phyloP scores from a whole-genome alignment of 495 filamentous ascomycete genomes.

The Thermothielavioides terrestris region DNA sequence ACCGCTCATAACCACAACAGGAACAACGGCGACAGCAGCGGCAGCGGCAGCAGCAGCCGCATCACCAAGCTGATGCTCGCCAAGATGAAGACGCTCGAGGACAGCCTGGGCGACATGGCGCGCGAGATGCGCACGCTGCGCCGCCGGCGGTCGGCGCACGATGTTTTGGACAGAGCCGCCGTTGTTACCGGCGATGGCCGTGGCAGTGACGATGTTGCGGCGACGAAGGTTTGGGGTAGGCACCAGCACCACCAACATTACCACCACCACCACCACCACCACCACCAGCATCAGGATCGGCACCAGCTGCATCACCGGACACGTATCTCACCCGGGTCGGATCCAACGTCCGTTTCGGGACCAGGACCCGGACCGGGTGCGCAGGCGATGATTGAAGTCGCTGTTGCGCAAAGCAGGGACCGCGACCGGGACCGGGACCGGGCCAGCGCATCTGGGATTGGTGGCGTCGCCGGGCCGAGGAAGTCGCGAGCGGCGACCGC shows the following conservation, averaged over 20 bases:
- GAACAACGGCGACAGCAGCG: neutral
- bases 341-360: neutral
- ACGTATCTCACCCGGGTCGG: slow-evolving; percentile 1
- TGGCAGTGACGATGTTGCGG: neutral
- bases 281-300: neutral
- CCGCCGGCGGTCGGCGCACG: slow-evolving; percentile 28
- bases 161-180: slow-evolving; percentile 32
- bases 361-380: too few species aligned
- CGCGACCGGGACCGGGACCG: too few species aligned
- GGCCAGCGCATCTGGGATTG: too few species aligned
- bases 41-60: slow-evolving; percentile 35
- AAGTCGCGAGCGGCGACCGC: too few species aligned
- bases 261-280: neutral
- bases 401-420: too few species aligned
- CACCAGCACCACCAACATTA: neutral
- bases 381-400: too few species aligned
- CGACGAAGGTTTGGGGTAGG: neutral
- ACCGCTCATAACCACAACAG: neutral
- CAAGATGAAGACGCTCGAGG: slow-evolving; percentile 84
- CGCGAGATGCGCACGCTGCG: slow-evolving; percentile 69
- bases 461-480: too few species aligned
- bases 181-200: slow-evolving; percentile 13
- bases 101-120: slow-evolving; percentile 72
- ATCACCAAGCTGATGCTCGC: slow-evolving; percentile 81
- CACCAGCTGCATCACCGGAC: neutral